Base-by-base conservation (phyloP, 169 alveolate species). In the Amoebophrya sp. region DNA sequence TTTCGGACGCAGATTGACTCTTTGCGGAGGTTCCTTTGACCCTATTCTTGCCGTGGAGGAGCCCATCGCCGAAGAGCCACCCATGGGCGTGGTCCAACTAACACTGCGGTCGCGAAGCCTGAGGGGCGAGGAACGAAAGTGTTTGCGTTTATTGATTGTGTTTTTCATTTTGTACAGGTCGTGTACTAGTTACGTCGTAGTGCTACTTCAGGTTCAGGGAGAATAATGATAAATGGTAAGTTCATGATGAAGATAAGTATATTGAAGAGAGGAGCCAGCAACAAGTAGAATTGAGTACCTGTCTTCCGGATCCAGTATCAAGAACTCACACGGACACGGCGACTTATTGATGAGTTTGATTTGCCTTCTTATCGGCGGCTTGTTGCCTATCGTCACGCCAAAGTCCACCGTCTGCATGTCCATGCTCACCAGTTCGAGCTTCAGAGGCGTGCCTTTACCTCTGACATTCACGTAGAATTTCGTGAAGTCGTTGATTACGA, bases 361-460 rank as follows among this genome's bases (percentile, higher is more conserved):
- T 29, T 41, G 38, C 38, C 92, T 78, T 47, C 39, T 26, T 34
- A 90, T 76, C 40, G 78, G 78, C 39, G 29, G 41, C 36, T 36
- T 41, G 38, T 90, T 90, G 92, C 92, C 92, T n/a, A 90, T 76
- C 33, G 92, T 54, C 38, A 36, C 89, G 47, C 92, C 92, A 89
- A 90, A 90, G 92, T 90, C 92, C 78, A 90, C 92, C 24, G 47
- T 90, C 89, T 90, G 92, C 92, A 90, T 90, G 34, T 65, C 92
- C 92, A 90, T 0, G 0, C 89, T 47, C 12, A 54, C 83, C 34
- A 54, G 40, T 40, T 90, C 92, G 26, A 90, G 89, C 83, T 47
- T 53, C 47, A 90, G 41, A 1, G 89, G 39, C n/a, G 89, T n/a
- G 89, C 89, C 36, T 18, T 26, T 26, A 47, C 92, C 92, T 41